phyloP scores from a whole-genome alignment of 2,329 filamentous ascomycete species.

The Claviceps maximensis region DNA sequence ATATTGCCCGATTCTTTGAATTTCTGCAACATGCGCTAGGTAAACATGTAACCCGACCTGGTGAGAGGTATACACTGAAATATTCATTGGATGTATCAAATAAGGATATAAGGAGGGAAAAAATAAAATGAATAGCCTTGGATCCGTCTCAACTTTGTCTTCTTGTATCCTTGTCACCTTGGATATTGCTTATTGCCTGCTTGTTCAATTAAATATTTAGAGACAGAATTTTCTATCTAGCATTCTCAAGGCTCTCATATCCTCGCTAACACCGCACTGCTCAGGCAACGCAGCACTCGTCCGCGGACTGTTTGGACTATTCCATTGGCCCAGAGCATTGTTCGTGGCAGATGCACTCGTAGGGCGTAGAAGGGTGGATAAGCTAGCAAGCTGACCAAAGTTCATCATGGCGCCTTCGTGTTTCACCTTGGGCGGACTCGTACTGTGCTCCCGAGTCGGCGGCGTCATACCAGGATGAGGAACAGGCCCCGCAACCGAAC shows the following conservation, averaged over 20 bases:
- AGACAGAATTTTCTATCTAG: conserved; percentile 44
- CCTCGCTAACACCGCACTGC: conserved; percentile 41
- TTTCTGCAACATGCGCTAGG: background rate
- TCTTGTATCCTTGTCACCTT: no score
- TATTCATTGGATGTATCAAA: background rate
- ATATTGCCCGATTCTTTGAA: background rate
- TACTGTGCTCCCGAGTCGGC: conserved; percentile 32
- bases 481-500: conserved; percentile 11
- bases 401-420: conserved; percentile 19
- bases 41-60: background rate
- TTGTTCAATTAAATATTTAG: background rate
- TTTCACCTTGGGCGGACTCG: conserved; percentile 32
- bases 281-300: conserved; percentile 15
- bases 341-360: conserved; percentile 33
- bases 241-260: conserved; percentile 51
- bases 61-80: background rate
- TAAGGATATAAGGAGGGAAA: background rate
- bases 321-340: conserved; percentile 28
- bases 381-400: conserved; percentile 27
- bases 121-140: background rate
- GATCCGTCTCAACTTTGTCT: no score
- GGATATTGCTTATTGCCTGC: no score
- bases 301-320: conserved; percentile 28
- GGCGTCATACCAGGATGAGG: conserved; percentile 22
- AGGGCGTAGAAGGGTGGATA: conserved; percentile 39